Evolutionary conservation across 1,284 basidiomycete species (phyloP).

Genomic region (Cystobasidium slooffiae): DNA sequence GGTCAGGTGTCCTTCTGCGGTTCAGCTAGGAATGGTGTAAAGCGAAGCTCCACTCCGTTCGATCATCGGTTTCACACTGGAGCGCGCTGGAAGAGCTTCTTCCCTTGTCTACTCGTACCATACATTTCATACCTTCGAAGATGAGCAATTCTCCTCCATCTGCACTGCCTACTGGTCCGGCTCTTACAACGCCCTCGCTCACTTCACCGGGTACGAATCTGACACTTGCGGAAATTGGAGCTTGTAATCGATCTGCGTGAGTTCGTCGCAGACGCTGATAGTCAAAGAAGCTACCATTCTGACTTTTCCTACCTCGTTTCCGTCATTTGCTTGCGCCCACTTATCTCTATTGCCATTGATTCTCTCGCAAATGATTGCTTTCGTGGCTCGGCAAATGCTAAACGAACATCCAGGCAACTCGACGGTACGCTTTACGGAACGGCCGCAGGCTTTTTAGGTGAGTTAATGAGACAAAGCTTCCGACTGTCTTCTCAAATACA

Average conservation of each 20-base stretch:
- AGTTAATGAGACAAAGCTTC: neutral
- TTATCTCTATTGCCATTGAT: neutral
- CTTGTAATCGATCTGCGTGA: conserved; percentile 29
- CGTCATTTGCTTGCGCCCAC: neutral
- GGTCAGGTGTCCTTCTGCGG: too few species aligned
- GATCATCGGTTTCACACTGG: neutral
- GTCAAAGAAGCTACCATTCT: too few species aligned
- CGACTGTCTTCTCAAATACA: neutral
- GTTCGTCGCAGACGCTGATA: neutral
- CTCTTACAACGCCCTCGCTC: conserved; percentile 2
- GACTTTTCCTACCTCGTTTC: too few species aligned
- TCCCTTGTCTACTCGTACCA: neutral
- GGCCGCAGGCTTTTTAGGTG: conserved; percentile 26
- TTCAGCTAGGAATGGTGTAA: neutral
- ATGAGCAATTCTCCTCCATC: conserved; percentile 24
- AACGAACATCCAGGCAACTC: neutral
- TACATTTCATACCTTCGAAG: neutral
- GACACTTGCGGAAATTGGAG: conserved; percentile 23
- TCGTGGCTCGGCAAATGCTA: neutral
- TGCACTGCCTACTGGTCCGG: conserved; percentile 1
- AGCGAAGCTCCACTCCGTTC: neutral
- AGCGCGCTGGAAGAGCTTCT: neutral
- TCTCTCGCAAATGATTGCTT: neutral
- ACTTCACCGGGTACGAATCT: conserved; percentile 22
- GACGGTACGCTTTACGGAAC: conserved; percentile 30